Evolutionary conservation across 805 yeast species (phyloP).

Genomic region (Ogataea sp.): DNA sequence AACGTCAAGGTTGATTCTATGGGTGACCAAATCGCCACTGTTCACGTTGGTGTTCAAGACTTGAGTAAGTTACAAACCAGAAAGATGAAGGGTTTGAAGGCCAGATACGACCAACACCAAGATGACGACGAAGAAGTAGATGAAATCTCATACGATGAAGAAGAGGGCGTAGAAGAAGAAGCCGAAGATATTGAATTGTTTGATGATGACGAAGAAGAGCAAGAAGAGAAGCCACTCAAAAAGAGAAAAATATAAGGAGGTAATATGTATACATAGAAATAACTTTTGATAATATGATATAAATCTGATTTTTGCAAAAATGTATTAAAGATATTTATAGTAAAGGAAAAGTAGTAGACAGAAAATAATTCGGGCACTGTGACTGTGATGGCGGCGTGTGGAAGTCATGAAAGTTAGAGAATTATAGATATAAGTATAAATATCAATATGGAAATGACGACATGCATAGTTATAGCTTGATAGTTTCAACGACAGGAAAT

Average conservation of each 20-base stretch:
- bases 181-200: not conserved
- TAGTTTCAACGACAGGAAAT: too few relatives aligned
- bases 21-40: slow-evolving; percentile 96
- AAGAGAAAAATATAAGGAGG: not conserved
- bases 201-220: slow-evolving; percentile 11
- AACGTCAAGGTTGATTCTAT: slow-evolving; percentile 77
- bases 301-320: too few relatives aligned
- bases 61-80: slow-evolving; percentile 85
- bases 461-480: too few relatives aligned
- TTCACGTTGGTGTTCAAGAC: slow-evolving; percentile 95
- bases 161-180: slow-evolving; percentile 1
- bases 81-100: slow-evolving; percentile 96
- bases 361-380: too few relatives aligned
- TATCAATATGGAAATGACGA: too few relatives aligned
- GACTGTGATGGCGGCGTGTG: too few relatives aligned
- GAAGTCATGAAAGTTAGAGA: too few relatives aligned
- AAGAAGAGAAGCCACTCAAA: not conserved
- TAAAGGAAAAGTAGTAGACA: too few relatives aligned
- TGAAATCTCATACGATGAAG: slow-evolving; percentile 12
- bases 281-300: too few relatives aligned
- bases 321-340: too few relatives aligned
- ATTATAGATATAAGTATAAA: too few relatives aligned
- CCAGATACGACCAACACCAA: slow-evolving; percentile 69
- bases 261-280: not conserved
- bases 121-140: slow-evolving; percentile 43